Conservation (phyloP, 495 filamentous ascomycete genomes). For the Neurospora pannonica region DNA sequence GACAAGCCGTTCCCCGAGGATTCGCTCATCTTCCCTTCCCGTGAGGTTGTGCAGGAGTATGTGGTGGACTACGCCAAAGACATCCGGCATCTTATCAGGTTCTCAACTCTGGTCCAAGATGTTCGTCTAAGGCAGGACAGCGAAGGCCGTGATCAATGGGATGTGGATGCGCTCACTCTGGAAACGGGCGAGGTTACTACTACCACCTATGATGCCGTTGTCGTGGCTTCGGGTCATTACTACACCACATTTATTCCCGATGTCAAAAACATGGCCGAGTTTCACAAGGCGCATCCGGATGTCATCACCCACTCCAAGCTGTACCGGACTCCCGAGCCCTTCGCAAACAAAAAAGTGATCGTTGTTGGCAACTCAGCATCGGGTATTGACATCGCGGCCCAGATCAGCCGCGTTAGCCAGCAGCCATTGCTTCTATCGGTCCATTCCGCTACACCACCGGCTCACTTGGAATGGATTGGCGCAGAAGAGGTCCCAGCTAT, state of each 20-base stretch:
- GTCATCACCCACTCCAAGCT: constrained; percentile 72
- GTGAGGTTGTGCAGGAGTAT: constrained; percentile 60
- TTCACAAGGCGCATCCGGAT: constrained; percentile 50
- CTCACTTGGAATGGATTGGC: constrained; percentile 20
- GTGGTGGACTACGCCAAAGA: constrained; percentile 62
- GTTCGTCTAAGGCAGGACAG: constrained; percentile 17
- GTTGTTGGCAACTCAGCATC: constrained; percentile 74
- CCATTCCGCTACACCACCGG: constrained; percentile 22
- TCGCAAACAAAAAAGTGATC: constrained; percentile 45
- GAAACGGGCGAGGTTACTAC: constrained; percentile 29
- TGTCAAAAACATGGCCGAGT: constrained; percentile 29
- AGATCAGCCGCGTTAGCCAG: constrained; percentile 48
- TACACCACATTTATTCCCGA: constrained; percentile 60
- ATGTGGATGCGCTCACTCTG: constrained; percentile 43
- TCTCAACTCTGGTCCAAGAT: constrained; percentile 33
- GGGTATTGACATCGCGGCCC: constrained; percentile 68
- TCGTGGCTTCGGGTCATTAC: constrained; percentile 80
- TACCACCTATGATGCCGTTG: constrained; percentile 63
- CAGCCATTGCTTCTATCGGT: constrained; percentile 36
- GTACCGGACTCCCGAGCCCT: constrained; percentile 55
- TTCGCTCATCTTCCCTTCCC: constrained; percentile 59
- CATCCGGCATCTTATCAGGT: constrained; percentile 38
- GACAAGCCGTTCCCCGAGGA: constrained; percentile 56
- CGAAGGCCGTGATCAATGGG: constrained; percentile 31
- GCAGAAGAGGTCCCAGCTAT: constrained; percentile 32